Evolutionary conservation across 306 rosid species (phyloP).

Genomic region (Amphicarpaea edgeworthii): DNA sequence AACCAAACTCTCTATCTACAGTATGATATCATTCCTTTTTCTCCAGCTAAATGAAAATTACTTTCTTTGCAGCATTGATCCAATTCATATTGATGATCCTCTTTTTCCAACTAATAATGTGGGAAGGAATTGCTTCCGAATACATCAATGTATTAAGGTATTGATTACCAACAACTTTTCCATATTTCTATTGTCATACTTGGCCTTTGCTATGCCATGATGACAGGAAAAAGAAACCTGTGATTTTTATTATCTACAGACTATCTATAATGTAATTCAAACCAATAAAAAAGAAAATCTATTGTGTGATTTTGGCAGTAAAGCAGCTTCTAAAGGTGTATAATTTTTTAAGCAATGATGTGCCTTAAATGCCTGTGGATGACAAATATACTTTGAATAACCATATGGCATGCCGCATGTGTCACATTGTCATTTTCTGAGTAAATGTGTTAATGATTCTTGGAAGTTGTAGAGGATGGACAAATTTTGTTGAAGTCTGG

Average conservation of each 20-base stretch:
- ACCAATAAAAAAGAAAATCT: not conserved
- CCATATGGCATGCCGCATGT: not conserved
- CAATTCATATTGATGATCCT: conserved; percentile 96
- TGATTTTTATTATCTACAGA: conserved; percentile 2
- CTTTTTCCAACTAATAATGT: conserved; percentile 90
- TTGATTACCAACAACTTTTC: not conserved
- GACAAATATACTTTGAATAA: conserved; percentile 23
- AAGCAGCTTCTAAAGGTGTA: not conserved
- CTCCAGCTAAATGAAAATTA: conserved; percentile 30
- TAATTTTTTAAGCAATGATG: not conserved
- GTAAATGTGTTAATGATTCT: not conserved
- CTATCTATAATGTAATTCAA: not conserved
- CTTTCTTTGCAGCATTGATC: conserved; percentile 82
- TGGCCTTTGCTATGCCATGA: conserved; percentile 18
- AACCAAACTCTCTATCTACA: conserved; percentile 30
- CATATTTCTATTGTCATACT: conserved; percentile 9
- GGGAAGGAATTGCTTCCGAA: conserved; percentile 96
- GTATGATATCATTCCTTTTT: conserved; percentile 30
- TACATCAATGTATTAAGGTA: conserved; percentile 99
- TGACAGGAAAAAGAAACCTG: conserved; percentile 10
- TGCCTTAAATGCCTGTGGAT: conserved; percentile 3
- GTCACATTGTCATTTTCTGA: conserved; percentile 18
- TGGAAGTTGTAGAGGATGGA: conserved; percentile 1
- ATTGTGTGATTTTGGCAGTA: not conserved
- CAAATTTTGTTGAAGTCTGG: conserved; percentile 1